phyloP scores from a whole-genome alignment of 192 early-diverging fungal genomes.

The Coemansia sp. region DNA sequence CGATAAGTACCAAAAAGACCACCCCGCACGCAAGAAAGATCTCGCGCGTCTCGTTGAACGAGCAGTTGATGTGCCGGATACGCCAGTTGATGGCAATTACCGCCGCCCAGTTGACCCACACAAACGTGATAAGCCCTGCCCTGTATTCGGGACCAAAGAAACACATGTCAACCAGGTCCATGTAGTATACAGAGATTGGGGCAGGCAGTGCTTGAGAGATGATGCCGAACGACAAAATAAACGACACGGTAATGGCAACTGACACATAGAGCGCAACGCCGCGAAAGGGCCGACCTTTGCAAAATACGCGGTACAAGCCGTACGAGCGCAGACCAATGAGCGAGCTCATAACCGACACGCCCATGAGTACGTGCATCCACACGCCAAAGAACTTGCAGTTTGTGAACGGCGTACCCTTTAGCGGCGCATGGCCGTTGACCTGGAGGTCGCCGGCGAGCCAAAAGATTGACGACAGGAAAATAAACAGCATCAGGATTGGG shows the following conservation, averaged over 20 bases:
- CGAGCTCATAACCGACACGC: slow-evolving; percentile 25
- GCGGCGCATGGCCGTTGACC: slow-evolving; percentile 44
- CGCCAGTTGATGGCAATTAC: slow-evolving; percentile 31
- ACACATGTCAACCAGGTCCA: slow-evolving; percentile 19
- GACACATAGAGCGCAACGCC: background rate
- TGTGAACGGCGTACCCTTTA: slow-evolving; percentile 6
- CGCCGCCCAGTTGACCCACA: slow-evolving; percentile 27
- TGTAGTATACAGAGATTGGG: slow-evolving; percentile 13
- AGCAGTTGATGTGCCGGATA: slow-evolving; percentile 48
- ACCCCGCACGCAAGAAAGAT: slow-evolving; percentile 20
- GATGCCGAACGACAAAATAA: slow-evolving; percentile 26
- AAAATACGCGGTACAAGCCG: background rate
- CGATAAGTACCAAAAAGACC: slow-evolving; percentile 26
- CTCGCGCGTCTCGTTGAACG: slow-evolving; percentile 50
- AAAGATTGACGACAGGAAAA: slow-evolving; percentile 24
- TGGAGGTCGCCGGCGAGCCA: slow-evolving; percentile 52
- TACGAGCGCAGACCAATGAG: slow-evolving; percentile 16
- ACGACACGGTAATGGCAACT: slow-evolving; percentile 4
- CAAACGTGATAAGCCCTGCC: slow-evolving; percentile 24
- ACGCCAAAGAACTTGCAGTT: slow-evolving; percentile 45
- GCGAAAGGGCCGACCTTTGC: background rate
- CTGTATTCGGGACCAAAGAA: slow-evolving; percentile 20
- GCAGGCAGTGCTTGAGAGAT: slow-evolving; percentile 25
- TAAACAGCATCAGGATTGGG: slow-evolving; percentile 39
- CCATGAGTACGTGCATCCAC: slow-evolving; percentile 44